A percentile compares a stretch with the other conserved stretches of the same genome.
phyloP scores from a whole-genome alignment of 768 basidiomycete genomes.

The Steccherinum ochraceum region DNA sequence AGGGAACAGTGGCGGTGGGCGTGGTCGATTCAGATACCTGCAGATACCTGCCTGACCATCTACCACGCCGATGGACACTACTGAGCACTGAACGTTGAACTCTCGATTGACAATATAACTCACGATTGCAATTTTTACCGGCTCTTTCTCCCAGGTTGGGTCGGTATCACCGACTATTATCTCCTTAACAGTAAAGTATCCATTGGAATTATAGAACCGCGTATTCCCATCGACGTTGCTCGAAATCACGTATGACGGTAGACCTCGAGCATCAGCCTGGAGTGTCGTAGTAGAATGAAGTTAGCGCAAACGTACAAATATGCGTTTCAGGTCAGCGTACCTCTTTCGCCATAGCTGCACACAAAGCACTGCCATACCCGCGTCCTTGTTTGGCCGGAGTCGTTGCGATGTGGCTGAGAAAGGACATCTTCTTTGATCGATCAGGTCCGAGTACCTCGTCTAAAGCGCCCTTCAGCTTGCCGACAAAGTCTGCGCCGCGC shows the following conservation, averaged over 20 bases:
- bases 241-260: constrained; percentile 5
- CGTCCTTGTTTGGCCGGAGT: constrained; percentile 5
- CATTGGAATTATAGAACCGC: constrained; percentile 8
- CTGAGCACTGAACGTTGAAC: no score
- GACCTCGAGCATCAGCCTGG: constrained; percentile 9
- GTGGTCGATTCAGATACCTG: no score
- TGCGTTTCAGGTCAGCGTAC: no score
- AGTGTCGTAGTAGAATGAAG: no score
- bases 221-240: constrained; percentile 6
- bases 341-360: not conserved
- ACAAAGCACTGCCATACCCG: constrained; percentile 7
- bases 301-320: no score
- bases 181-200: constrained; percentile 3
- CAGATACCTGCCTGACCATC: no score
- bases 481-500: not conserved
- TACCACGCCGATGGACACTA: no score
- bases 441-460: no score
- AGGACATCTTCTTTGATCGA: constrained; percentile 1
- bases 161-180: constrained; percentile 3
- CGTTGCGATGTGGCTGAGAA: constrained; percentile 2
- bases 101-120: no score
- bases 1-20: no score
- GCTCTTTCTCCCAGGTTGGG: constrained; percentile 7
- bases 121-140: constrained; percentile 9
- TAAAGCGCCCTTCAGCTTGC: not conserved